Percentiles rank a stretch among this genome's conserved stretches.
phyloP scores from a whole-genome alignment of 306 rosid genomes.

The Vigna angularis region DNA sequence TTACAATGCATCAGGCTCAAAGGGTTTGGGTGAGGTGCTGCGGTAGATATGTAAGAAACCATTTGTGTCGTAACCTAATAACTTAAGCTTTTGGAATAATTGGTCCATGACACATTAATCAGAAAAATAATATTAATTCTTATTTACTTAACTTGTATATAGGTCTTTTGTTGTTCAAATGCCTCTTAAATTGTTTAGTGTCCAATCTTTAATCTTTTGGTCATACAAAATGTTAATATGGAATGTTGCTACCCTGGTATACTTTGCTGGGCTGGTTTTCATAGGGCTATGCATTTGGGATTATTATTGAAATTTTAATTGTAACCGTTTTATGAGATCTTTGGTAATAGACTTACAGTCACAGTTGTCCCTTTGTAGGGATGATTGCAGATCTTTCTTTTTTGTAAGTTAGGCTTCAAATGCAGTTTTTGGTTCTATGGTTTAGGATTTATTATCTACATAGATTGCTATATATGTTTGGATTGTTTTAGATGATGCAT shows the following conservation, averaged over 20 bases:
- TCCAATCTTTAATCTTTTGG: constrained; percentile 23
- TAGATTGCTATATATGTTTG: constrained; percentile 11
- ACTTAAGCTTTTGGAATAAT: constrained; percentile 9
- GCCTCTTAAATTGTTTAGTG: neutral
- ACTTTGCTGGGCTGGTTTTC: constrained; percentile 15
- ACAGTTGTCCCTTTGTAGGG: constrained; percentile 5
- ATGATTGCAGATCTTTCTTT: constrained; percentile 8
- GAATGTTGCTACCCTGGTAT: constrained; percentile 26
- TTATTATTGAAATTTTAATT: neutral
- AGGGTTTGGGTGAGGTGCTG: neutral
- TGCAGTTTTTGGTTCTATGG: constrained; percentile 35
- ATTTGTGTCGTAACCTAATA: neutral
- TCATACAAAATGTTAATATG: constrained; percentile 7
- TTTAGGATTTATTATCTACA: constrained; percentile 9
- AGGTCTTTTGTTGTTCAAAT: neutral
- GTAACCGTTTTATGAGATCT: constrained; percentile 9
- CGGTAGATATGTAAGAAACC: neutral
- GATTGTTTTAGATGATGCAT: constrained; percentile 30
- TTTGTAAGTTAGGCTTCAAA: constrained; percentile 4
- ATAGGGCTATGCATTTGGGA: neutral
- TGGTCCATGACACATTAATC: neutral
- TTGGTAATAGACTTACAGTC: constrained; percentile 23
- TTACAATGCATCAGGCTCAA: neutral
- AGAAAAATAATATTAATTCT: constrained; percentile 12
- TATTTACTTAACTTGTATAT: neutral